A percentile compares a stretch with the other conserved stretches of the same genome.
Evolutionary conservation across 2,329 filamentous ascomycete species (phyloP).

Genomic region (Aspergillus awamori): DNA sequence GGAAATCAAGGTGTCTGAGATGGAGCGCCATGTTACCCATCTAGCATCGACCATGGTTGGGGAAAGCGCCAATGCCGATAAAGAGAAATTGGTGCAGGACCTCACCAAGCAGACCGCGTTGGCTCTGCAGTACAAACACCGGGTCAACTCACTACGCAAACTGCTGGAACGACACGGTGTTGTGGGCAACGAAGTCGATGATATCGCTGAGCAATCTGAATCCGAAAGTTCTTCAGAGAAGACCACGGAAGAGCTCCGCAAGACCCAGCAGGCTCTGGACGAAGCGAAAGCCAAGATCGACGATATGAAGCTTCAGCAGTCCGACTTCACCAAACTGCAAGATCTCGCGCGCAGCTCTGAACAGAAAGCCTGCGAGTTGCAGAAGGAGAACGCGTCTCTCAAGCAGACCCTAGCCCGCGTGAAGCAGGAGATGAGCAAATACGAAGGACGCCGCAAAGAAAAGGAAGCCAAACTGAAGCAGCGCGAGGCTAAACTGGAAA

Average conservation of each 20-base stretch:
- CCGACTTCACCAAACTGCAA: constrained; percentile 40
- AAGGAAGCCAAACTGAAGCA: constrained; percentile 47
- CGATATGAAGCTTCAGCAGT: constrained; percentile 34
- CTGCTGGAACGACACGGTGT: constrained; percentile 44
- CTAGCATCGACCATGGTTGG: constrained; percentile 45
- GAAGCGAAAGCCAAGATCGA: constrained; percentile 40
- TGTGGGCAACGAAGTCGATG: constrained; percentile 32
- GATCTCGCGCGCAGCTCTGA: constrained; percentile 43
- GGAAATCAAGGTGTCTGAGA: constrained; percentile 46
- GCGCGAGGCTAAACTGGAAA: constrained; percentile 43
- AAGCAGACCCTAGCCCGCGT: constrained; percentile 45
- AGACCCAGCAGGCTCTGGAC: constrained; percentile 39
- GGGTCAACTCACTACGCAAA: constrained; percentile 41
- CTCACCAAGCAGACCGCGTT: constrained; percentile 49
- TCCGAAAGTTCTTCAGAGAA: constrained; percentile 21
- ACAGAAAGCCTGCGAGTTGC: constrained; percentile 43
- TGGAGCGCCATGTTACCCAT: constrained; percentile 48
- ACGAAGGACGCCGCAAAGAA: constrained; percentile 46
- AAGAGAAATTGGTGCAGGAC: constrained; percentile 46
- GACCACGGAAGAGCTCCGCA: constrained; percentile 32
- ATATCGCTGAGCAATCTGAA: constrained; percentile 26
- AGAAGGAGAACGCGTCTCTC: constrained; percentile 45
- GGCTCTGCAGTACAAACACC: constrained; percentile 49
- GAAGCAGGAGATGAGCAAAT: constrained; percentile 47
- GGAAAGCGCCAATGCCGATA: constrained; percentile 35